Base-by-base conservation (phyloP, 257 asterid genomes). In the Plantago ovata region DNA sequence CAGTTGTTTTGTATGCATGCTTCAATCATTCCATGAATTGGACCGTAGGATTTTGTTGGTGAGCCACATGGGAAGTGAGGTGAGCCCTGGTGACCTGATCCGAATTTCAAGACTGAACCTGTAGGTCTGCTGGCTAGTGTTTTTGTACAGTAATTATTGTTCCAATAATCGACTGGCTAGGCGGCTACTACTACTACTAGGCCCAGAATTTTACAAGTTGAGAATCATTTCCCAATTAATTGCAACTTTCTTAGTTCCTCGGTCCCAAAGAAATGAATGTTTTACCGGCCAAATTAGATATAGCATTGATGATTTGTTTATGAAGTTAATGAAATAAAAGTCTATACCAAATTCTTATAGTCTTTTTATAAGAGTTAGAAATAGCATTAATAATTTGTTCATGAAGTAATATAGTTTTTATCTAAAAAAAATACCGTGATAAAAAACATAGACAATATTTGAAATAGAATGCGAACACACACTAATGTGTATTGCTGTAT, bases 51-150 rank as follows among this genome's bases (percentile, higher is more conserved):
- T 20, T 22, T 50, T 50, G 38, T 22, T 50, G 38, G 56, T 22
- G 20, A 32, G 56, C 40, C 39, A 32, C 38, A 41, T 53, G 61
- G 45, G 5, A 1, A 11, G 21, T 42, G 60, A 52, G 53, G 21
- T 42, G 60, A 52, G 45, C 64, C 64, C 11, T 66, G 53, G 61
- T 10, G 45, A 58, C 64, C 11, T 66, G 53, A 56, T 10, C 24
- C 18, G 18, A 50, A 9, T 0, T 48, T 57, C 38, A 60, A 45
- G 48, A 3, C 24, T n/a, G 67, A 33, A 18, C 58, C 13, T 53
- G 20, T 70, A 70, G 71, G 75, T 54, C 43, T 46, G 60, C 58
- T 53, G 14, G 42, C n/a, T 38, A 13, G 38, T 20, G 7, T 21
- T 48, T 18, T 16, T 47, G 54, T 23, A 21, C 5, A 3, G 21